Evolutionary conservation across 31 red algal species (phyloP).

Genomic region (Pterothamnion heteromorphum): DNA sequence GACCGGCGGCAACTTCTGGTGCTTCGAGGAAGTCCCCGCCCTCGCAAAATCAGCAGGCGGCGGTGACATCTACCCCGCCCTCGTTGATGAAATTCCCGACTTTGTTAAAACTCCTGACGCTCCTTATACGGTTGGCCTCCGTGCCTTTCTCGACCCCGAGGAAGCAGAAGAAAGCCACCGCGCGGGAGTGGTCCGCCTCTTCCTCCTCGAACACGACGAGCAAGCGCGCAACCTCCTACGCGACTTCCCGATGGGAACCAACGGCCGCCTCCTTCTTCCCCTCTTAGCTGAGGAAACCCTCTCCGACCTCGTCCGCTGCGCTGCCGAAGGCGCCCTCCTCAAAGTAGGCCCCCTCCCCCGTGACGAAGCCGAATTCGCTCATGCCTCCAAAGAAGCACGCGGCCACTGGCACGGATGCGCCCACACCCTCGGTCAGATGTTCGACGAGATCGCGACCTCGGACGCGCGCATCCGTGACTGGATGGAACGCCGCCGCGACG

Average conservation of each 20-base stretch:
- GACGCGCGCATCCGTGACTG: background rate
- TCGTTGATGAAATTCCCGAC: background rate
- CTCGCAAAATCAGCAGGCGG: no score
- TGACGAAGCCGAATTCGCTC: background rate
- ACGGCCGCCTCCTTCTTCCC: background rate
- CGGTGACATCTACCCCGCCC: background rate
- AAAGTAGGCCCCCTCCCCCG: background rate
- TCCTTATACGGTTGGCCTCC: background rate
- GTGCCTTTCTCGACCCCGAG: background rate
- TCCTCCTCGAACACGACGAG: background rate
- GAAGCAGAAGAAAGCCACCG: conserved; percentile 12
- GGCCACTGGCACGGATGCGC: background rate
- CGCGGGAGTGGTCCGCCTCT: background rate
- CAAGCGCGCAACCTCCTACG: background rate
- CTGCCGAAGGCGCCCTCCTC: background rate
- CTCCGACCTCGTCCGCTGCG: background rate
- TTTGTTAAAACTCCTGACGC: no score
- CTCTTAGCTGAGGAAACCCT: background rate
- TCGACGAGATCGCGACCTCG: background rate
- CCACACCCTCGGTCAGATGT: background rate
- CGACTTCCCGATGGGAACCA: background rate
- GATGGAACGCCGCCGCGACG: background rate
- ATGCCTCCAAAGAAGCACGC: background rate
- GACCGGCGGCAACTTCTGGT: background rate
- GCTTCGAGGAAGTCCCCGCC: background rate